Percentiles rank a stretch among this genome's conserved stretches.
Conservation (phyloP, 73 alveolate species). For the Tetrahymena thermophila region DNA sequence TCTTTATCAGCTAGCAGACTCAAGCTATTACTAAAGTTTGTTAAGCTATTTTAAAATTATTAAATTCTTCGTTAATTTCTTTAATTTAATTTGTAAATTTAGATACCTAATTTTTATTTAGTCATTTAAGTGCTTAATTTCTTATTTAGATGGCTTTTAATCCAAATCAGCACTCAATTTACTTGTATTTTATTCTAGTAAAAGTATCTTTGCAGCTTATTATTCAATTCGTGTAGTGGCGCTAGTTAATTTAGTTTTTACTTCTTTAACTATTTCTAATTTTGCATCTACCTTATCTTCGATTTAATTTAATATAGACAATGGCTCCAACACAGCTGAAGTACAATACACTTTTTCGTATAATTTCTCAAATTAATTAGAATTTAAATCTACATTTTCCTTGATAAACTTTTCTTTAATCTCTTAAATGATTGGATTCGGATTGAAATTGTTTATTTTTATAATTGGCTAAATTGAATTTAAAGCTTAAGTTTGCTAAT, state of each 20-base stretch:
- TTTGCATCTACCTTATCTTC: background rate
- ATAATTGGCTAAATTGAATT: background rate
- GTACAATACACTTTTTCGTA: background rate
- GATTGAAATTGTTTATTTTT: background rate
- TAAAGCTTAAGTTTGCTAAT: background rate
- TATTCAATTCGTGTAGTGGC: background rate
- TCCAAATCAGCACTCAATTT: background rate
- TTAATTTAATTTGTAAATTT: background rate
- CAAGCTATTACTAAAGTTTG: background rate
- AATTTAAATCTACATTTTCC: background rate
- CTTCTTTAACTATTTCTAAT: background rate
- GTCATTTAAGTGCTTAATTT: background rate
- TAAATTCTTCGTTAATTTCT: background rate
- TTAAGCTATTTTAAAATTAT: background rate
- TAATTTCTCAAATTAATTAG: background rate
- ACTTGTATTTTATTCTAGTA: background rate
- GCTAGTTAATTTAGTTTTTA: background rate
- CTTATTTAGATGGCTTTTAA: background rate
- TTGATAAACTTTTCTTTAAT: background rate
- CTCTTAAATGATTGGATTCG: background rate
- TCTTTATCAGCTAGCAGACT: background rate
- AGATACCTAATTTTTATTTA: background rate
- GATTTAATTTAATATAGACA: background rate
- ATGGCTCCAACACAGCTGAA: background rate
- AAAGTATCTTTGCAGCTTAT: background rate